Base-by-base conservation (phyloP, 345 rosid genomes). In the Ricinus communis region DNA sequence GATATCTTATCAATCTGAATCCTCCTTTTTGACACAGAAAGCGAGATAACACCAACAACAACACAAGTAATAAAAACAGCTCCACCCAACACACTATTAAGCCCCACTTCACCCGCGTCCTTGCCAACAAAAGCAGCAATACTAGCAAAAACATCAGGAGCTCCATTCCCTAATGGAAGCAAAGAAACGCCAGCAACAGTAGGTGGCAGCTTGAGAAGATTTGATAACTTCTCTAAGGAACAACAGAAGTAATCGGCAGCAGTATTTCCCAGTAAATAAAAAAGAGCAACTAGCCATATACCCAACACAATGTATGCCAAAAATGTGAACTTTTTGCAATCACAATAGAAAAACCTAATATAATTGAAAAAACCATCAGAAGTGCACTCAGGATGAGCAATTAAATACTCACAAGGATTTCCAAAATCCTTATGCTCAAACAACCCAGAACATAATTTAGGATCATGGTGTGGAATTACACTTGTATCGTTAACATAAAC, bases 111-210 rank as follows among this genome's bases (percentile, higher is more conserved):
- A 25, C 95, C 95, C 2, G 88, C 77, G 54, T 90, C 84, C 28
- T 82, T 79, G 24, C 98, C 97, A 52, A 88, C 79, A 69, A 94
- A 91, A 36, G 98, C 90, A 40, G 97, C 96, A 59, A 94, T 91
- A 74, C 97, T 93, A 0, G 98, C 90, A 81, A 91, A 93, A 61
- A 93, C 93, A 83, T 93, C 97, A 0, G 98, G 97, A 1, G 97
- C 96, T 25, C 98, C 97, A 76, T 94, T 94, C 61, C 98, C 98
- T 15, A 94, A 85, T 0, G 98, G 98, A 71, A 94, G 95, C 8
- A 94, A 87, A 2, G 94, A 65, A 49, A 93, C 98, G 71, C 96
- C 97, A 3, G 97, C 98, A 76, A 93, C 87, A 1, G 97, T 88
- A 0, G 97, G 94, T 16, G 96, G 90, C 71, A 93, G 68, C 63